These are phyloP conservation scores for Bacidia rubella DNA, from an alignment of 495 filamentous ascomycete species.

Conservation along the genomic window DNA sequence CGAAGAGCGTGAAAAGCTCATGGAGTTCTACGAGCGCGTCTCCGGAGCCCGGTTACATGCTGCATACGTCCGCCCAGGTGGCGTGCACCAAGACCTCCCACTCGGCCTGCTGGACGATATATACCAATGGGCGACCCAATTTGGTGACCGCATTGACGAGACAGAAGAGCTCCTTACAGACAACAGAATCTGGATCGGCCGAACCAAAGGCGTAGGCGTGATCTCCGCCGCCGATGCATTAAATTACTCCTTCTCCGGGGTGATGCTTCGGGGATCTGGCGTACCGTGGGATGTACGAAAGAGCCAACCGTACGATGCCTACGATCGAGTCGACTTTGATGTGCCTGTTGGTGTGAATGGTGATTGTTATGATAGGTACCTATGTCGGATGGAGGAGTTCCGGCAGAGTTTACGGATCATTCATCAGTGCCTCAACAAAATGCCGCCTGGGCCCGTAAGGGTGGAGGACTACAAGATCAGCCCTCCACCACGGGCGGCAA, in stretches of 20 bases:
- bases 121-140: conserved; percentile 99
- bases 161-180: conserved; percentile 97
- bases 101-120: conserved; percentile 95
- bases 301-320: conserved; percentile 90
- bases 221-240: conserved; percentile 84
- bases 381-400: conserved; percentile 99
- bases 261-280: conserved; percentile 94
- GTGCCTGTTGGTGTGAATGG: conserved; percentile 93
- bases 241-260: conserved; percentile 90
- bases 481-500: conserved; percentile 89
- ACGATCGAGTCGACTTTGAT: conserved; percentile 95
- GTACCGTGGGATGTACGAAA: conserved; percentile 98
- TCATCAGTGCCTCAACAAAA: conserved; percentile 97
- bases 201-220: conserved; percentile 83
- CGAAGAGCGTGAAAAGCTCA: conserved; percentile 98
- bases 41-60: conserved; percentile 96
- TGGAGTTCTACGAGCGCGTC: conserved; percentile 99
- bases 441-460: conserved; percentile 84
- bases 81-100: conserved; percentile 91
- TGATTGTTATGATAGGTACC: conserved; percentile 97
- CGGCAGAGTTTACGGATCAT: conserved; percentile 94
- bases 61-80: conserved; percentile 94
- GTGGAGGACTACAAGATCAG: conserved; percentile 98
- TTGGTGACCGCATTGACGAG: conserved; percentile 97
- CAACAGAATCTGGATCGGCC: conserved; percentile 96